Base-by-base conservation (phyloP, 805 yeast species). In the Monosporozyma aerobia region DNA sequence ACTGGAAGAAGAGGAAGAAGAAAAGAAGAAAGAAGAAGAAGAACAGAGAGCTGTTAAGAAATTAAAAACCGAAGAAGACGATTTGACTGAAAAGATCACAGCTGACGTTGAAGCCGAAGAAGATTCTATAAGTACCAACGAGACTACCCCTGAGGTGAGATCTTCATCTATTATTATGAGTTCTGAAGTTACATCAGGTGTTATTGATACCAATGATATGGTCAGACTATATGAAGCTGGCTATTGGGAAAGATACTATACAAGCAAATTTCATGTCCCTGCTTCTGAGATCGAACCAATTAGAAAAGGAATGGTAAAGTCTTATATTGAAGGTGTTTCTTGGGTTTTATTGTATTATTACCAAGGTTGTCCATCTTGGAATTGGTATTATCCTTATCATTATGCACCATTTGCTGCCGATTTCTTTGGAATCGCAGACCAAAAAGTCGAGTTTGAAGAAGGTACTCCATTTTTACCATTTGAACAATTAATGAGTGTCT, bases 341-440 rank as follows among this genome's bases (percentile, higher is more conserved):
- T 94, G 99, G 99, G 96, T 85, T 1, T 74, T 94, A 57, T 70
- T 88, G 51, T 94, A 94, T 68, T 94, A 94, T 70, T 92, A 88
- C 68, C 98, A 94, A 69, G 98, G 97, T 2, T 92, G 98, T 71
- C 96, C 96, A 0, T 92, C 98, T 0, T 94, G 99, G 99, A 83
- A 83, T 52, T 94, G 99, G 99, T 94, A 81, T 68, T 94, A 85
- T 62, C 99, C 98, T 0, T 92, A 84, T 66, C 98, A 94, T 65
- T 95, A 94, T 71, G 98, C 99, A 0, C 99, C 99, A 23, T 90
- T 94, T 75, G 98, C 97, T 0, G 78, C 84, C 5, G 99, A 94
- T 67, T 87, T 94, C 62, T 73, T 68, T 2, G 79, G 81, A 25
- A 59, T 79, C 23, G 61, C 69, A 23, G 78, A 75, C 7, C 64